Percentiles rank a stretch among this genome's conserved stretches.
Conservation (phyloP, 345 rosid genomes). For the Corymbia maculata region DNA sequence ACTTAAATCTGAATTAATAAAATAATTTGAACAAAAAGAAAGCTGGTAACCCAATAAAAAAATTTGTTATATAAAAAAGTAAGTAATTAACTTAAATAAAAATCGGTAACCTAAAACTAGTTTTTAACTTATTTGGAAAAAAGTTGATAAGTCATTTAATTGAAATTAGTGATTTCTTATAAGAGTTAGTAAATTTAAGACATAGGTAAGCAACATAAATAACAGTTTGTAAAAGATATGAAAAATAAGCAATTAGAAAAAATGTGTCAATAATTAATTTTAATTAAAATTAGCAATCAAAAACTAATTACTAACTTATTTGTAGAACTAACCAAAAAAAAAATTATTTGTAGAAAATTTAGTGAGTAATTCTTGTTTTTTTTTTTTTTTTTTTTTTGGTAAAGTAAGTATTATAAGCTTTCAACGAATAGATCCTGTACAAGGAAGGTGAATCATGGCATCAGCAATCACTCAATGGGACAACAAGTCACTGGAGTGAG, state of each 20-base stretch:
- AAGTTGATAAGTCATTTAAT: not conserved
- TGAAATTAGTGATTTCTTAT: not conserved
- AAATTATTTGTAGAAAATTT: not conserved
- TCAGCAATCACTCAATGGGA: too few relatives aligned
- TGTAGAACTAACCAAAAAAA: too few relatives aligned
- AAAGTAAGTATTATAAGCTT: too few relatives aligned
- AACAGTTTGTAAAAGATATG: not conserved
- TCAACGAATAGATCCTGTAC: too few relatives aligned
- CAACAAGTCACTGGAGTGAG: too few relatives aligned
- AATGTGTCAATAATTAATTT: too few relatives aligned
- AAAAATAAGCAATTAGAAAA: too few relatives aligned
- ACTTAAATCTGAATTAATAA: too few relatives aligned
- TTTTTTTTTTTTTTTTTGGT: too few relatives aligned
- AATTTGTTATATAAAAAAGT: too few relatives aligned
- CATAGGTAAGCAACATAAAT: not conserved
- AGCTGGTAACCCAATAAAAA: not conserved
- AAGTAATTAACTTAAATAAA: not conserved
- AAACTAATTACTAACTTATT: not conserved
- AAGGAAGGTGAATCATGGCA: too few relatives aligned
- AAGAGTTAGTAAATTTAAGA: not conserved
- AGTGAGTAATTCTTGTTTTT: not conserved
- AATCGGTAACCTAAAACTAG: not conserved
- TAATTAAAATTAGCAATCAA: too few relatives aligned
- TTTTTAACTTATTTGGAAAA: not conserved
- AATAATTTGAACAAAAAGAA: not conserved